Evolutionary conservation across 331 rosid genomes (phyloP).

Genomic region (Quercus phellos): DNA sequence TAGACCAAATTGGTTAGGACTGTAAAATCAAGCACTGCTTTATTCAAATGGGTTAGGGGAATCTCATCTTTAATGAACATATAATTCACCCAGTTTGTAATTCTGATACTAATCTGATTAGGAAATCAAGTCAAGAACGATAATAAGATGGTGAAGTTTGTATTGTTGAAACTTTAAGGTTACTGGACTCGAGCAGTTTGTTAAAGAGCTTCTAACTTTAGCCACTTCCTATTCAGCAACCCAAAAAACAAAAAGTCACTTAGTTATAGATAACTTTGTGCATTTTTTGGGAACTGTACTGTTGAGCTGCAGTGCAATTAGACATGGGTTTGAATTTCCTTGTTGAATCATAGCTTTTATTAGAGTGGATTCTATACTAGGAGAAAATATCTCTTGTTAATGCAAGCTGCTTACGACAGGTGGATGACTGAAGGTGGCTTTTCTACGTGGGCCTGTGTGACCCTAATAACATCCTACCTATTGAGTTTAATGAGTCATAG

Average conservation of each 20-base stretch:
- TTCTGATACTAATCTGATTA: conserved; percentile 8
- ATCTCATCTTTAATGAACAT: neutral
- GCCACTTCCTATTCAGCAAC: neutral
- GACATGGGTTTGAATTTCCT: neutral
- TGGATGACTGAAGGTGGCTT: no score
- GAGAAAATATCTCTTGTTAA: no score
- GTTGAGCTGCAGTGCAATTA: neutral
- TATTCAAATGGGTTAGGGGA: neutral
- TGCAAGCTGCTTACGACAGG: no score
- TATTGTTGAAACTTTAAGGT: neutral
- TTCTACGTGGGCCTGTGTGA: no score
- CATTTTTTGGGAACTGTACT: neutral
- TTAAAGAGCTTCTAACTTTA: neutral
- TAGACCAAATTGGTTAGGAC: neutral
- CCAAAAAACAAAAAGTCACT: no score
- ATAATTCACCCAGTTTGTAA: neutral
- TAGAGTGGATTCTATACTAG: neutral
- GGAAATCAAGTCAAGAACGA: neutral
- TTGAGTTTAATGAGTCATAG: no score
- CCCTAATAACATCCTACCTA: no score
- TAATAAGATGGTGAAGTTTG: neutral
- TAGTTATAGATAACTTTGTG: neutral
- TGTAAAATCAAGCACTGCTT: neutral
- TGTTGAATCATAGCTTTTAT: neutral
- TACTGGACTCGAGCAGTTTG: neutral